Percentiles rank a stretch among this genome's conserved stretches.
Evolutionary conservation across 2,329 filamentous ascomycete species (phyloP).

Genomic region (Ilyonectria mors-panacis): DNA sequence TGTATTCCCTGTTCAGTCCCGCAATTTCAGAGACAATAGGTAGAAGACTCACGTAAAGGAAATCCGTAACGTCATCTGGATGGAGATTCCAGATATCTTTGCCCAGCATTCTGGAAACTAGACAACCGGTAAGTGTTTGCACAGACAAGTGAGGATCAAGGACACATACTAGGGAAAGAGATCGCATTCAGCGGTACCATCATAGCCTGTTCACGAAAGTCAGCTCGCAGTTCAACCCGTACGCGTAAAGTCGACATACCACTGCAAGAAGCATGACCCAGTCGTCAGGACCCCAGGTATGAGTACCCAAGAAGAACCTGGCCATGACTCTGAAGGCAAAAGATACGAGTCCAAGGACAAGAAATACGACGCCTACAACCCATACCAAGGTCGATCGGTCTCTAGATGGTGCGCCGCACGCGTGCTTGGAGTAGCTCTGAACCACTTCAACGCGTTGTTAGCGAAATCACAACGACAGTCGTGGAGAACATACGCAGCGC

Average conservation of each 20-base stretch:
- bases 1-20: neutral
- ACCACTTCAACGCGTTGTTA: conserved; percentile 16
- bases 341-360: conserved; percentile 15
- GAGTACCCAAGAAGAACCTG: conserved; percentile 1
- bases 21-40: too few relatives aligned
- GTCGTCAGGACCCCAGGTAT: conserved; percentile 28
- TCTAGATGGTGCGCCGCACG: conserved; percentile 16
- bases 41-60: conserved; percentile 21
- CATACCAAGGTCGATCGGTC: conserved; percentile 25
- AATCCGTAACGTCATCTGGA: conserved; percentile 12
- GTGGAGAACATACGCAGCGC: conserved; percentile 41
- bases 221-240: neutral
- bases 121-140: neutral
- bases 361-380: conserved; percentile 21
- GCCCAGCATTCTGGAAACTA: conserved; percentile 13
- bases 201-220: conserved; percentile 13
- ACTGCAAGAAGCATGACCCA: conserved; percentile 31
- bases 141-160: too few relatives aligned
- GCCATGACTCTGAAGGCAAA: conserved; percentile 21
- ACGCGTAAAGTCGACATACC: neutral
- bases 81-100: conserved; percentile 29
- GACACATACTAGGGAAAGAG: conserved; percentile 21
- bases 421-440: conserved; percentile 24
- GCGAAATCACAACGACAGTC: neutral
- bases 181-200: conserved; percentile 23